Conservation (phyloP, 2,329 filamentous ascomycete species). For the Fusarium metavorans region DNA sequence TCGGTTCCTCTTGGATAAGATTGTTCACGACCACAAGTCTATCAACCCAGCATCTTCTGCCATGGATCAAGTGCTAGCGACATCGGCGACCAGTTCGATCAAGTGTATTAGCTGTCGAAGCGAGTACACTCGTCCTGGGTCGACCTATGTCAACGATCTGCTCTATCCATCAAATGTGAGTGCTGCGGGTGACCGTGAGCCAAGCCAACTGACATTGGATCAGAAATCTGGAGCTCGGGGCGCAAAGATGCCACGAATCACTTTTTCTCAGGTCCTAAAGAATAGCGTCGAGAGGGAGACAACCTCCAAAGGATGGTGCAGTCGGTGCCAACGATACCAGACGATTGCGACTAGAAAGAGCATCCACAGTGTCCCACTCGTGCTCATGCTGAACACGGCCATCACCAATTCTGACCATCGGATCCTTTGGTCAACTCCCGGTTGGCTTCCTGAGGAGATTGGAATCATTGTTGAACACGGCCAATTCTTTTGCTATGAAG, state of each 20-base stretch:
- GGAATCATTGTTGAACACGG: conserved; percentile 90
- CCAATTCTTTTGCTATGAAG: conserved; percentile 96
- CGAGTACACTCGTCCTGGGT: conserved; percentile 83
- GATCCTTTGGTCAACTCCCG: conserved; percentile 87
- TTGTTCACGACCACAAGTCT: conserved; percentile 80
- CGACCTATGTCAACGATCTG: conserved; percentile 86
- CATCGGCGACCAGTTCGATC: conserved; percentile 78
- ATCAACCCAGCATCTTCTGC: conserved; percentile 71
- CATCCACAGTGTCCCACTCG: conserved; percentile 82
- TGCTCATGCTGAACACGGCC: conserved; percentile 90
- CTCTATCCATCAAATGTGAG: conserved; percentile 73
- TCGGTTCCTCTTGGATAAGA: conserved; percentile 85
- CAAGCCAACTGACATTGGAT: conserved; percentile 10
- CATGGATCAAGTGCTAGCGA: conserved; percentile 80
- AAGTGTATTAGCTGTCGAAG: conserved; percentile 88
- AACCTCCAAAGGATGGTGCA: conserved; percentile 92
- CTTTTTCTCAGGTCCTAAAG: conserved; percentile 93
- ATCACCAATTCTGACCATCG: conserved; percentile 79
- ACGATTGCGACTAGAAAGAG: conserved; percentile 87
- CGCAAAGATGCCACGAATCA: conserved; percentile 66
- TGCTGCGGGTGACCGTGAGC: not conserved
- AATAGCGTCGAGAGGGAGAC: conserved; percentile 90
- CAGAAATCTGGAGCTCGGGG: conserved; percentile 63
- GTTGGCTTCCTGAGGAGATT: conserved; percentile 94
- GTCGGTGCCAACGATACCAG: conserved; percentile 90